Evolutionary conservation across 1,139 yeast species (phyloP).

Genomic region (Schizosaccharomyces versatilis): DNA sequence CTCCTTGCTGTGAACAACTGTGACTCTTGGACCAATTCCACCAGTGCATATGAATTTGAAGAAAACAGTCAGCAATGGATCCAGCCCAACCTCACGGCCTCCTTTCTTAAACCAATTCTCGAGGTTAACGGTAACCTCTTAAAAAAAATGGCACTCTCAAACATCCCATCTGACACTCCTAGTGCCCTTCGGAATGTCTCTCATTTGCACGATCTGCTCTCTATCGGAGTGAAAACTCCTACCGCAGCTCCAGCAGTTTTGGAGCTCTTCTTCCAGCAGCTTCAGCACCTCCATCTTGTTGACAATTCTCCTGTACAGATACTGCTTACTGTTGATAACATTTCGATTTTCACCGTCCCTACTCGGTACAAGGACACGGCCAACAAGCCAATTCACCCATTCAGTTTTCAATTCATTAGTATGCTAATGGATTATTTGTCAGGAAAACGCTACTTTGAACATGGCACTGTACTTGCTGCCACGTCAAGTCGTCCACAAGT

Average conservation of each 20-base stretch:
- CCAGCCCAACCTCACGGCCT: conserved; percentile 8
- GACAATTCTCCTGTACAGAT: conserved; percentile 6
- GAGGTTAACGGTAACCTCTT: conserved; percentile 7
- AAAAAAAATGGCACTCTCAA: conserved; percentile 4
- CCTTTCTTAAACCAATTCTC: conserved; percentile 5
- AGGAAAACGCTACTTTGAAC: conserved; percentile 4
- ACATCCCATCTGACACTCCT: conserved; percentile 3
- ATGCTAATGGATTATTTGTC: conserved; percentile 5
- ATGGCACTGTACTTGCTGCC: conserved; percentile 7
- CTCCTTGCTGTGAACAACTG: conserved; percentile 10
- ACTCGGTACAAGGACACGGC: conserved; percentile 6
- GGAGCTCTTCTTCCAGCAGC: conserved; percentile 6
- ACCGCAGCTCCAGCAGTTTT: conserved; percentile 4
- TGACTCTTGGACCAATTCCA: conserved; percentile 8
- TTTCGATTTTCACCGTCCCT: conserved; percentile 6
- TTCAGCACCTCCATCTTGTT: conserved; percentile 4
- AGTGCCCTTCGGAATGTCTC: conserved; percentile 2
- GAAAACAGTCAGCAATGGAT: conserved; percentile 4
- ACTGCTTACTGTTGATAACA: conserved; percentile 8
- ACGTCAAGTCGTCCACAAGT: conserved; percentile 6
- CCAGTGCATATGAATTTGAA: conserved; percentile 7
- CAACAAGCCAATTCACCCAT: conserved; percentile 6
- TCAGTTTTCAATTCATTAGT: conserved; percentile 6
- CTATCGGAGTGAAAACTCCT: neutral
- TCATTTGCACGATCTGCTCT: conserved; percentile 3